Evolutionary conservation across 495 filamentous ascomycete genomes (phyloP), one percentile per base, ranked within the genome.

Genomic region (Podospora fimiseda): DNA sequence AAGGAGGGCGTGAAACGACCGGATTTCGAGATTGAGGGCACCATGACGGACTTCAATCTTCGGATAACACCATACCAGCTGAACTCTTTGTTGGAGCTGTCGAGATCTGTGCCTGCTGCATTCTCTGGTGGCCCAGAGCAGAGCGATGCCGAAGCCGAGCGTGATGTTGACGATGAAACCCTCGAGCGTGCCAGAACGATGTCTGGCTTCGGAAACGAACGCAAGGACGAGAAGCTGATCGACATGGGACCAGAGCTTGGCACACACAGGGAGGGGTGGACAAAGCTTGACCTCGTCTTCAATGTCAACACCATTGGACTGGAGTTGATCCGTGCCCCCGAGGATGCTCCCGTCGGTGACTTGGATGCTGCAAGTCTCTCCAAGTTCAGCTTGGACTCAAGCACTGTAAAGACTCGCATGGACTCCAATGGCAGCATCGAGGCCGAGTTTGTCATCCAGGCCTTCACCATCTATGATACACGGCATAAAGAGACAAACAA

Each of bases 401-500:
- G 89, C 14, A 85, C 82, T 58, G 76, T 96, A 44, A 97, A 96
- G 74, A 75, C 95, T 2, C 84, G 89, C n/a, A 93, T 97, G 87
- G 80, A 95, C 57, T 93, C 85, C 21, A 90, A 98, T 70, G 85
- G 87, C 16, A 90, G 91, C 9, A 63, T 98, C 15, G 93, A 98
- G 66, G 91, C 92, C 1, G 94, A 98, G 67, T 79, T 98, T 20
- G 73, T 96, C 44, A 89, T 97, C 21, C 87, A 95, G 53, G 93
- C 93, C 0, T 94, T 98, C 65, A 95, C 91, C 0, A 95, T 97
- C 57, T 81, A 84, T 43, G 93, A 98, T 63, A 96, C 87, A 56
- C 84, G 93, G 44, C 83, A 80, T 22, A 76, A 81, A 42, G 90
- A 93, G 55, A 88, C 83, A 7, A 97, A 96, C 69, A 96, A 96